These are phyloP conservation scores for Paracoccidioides brasiliensis DNA, from an alignment of 2,329 filamentous ascomycete species.

Conservation along the genomic window DNA sequence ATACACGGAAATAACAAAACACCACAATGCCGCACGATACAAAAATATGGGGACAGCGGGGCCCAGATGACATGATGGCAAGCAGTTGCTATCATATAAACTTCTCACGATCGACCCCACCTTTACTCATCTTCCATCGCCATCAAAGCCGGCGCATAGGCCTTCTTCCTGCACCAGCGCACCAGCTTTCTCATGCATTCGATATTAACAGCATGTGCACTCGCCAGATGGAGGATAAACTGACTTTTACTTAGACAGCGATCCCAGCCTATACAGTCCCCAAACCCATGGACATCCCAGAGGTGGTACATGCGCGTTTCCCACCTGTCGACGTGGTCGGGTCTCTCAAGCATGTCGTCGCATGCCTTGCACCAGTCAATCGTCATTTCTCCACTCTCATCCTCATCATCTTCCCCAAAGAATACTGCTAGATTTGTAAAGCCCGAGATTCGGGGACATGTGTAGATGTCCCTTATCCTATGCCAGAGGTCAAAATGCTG, in stretches of 20 bases:
- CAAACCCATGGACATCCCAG: background rate
- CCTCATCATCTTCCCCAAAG: background rate
- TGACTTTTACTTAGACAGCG: background rate
- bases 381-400: background rate
- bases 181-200: background rate
- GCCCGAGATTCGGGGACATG: background rate
- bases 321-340: background rate
- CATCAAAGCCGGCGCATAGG: background rate
- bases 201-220: background rate
- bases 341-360: background rate
- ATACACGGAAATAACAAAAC: background rate
- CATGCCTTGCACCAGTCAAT: background rate
- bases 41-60: background rate
- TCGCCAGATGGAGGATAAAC: background rate
- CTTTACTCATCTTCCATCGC: background rate
- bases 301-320: background rate
- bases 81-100: background rate
- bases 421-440: background rate
- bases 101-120: background rate
- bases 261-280: background rate
- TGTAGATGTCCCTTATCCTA: background rate
- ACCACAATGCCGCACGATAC: background rate
- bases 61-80: background rate
- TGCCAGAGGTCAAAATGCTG: slow-evolving; percentile 1
- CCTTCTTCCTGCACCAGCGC: background rate